Conservation (phyloP, 2,329 filamentous ascomycete species). For the Cladophialophora yegresii region DNA sequence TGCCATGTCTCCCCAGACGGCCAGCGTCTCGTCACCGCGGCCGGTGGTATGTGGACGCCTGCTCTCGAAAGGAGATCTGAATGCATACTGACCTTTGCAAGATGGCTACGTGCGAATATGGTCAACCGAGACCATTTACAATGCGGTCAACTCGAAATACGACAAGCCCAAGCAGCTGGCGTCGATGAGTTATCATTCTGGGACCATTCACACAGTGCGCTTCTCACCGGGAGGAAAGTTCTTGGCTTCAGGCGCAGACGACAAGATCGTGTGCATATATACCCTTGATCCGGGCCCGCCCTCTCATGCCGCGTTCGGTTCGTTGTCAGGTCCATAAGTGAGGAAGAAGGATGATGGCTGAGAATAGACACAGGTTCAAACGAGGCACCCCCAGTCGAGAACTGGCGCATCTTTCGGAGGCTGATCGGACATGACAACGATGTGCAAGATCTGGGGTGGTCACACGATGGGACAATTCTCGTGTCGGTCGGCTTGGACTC, state of each 20-base stretch:
- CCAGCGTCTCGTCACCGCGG: constrained; percentile 85
- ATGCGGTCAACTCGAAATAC: constrained; percentile 70
- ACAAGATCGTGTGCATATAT: constrained; percentile 98
- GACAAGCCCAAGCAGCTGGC: constrained; percentile 87
- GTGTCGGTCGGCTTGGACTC: constrained; percentile 96
- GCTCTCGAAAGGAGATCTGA: background rate
- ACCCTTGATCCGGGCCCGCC: constrained; percentile 81
- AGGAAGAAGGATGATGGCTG: constrained; percentile 15
- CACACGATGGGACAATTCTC: constrained; percentile 88
- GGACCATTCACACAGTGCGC: constrained; percentile 93
- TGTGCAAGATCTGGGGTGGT: constrained; percentile 97
- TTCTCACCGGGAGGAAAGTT: constrained; percentile 96
- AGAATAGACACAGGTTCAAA: constrained; percentile 63
- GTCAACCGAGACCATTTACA: constrained; percentile 92
- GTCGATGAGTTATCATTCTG: constrained; percentile 97
- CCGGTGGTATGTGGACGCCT: constrained; percentile 67
- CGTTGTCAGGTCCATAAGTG: constrained; percentile 36
- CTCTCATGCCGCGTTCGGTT: constrained; percentile 77
- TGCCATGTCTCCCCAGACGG: constrained; percentile 97
- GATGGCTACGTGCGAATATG: constrained; percentile 97
- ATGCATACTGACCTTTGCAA: constrained; percentile 39
- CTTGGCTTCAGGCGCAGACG: constrained; percentile 93
- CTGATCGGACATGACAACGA: constrained; percentile 98
- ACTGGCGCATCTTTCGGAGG: constrained; percentile 93
- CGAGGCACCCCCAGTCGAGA: constrained; percentile 90